Base-by-base conservation (phyloP, 805 yeast genomes). In the fission yeast (Schizosaccharomyces pombe) region DNA sequence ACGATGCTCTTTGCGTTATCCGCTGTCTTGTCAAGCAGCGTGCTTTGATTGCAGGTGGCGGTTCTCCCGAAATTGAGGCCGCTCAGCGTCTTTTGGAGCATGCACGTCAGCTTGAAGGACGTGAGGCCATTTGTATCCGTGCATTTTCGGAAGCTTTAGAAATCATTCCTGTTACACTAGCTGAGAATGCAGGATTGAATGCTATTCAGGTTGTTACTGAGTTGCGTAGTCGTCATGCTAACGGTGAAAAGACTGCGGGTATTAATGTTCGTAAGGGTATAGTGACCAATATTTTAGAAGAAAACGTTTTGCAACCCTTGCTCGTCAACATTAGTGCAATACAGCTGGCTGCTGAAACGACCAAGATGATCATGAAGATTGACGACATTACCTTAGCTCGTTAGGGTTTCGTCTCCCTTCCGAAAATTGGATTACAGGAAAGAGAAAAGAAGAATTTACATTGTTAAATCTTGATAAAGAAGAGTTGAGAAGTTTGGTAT, bases 31-130 rank as follows among this genome's bases (percentile, higher is more conserved):
- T 86, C 29, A 85, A 85, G 64, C 85, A 84, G 65, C 81, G 76
- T 63, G 94, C 87, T 0, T 71, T 83, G 64, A 86, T 91, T 69
- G 95, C 97, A 12, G 99, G 99, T 62, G 99, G 98, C 59, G 98
- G 97, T 62, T 97, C 98, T 4, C 94, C 97, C 51, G 96, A 86
- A 69, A 78, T 86, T 59, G 95, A 87, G 71, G 80, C 85, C 5
- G 78, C 95, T 9, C 77, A 89, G 58, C 75, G 76, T 12, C 69
- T 86, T 60, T 70, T 75, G 60, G 78, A 77, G 60, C 94, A 85
- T 66, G 74, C 93, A 31, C 74, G 78, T 59, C 70, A 76, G 54
- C 72, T 82, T 60, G 75, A 83, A 19, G 96, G 96, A 53, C 83
- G 85, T 9, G 94, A 86, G 67, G 87, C 89, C 55, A 77, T 85